Conservation (phyloP, 345 rosid species). For the Jatropha curcas region DNA sequence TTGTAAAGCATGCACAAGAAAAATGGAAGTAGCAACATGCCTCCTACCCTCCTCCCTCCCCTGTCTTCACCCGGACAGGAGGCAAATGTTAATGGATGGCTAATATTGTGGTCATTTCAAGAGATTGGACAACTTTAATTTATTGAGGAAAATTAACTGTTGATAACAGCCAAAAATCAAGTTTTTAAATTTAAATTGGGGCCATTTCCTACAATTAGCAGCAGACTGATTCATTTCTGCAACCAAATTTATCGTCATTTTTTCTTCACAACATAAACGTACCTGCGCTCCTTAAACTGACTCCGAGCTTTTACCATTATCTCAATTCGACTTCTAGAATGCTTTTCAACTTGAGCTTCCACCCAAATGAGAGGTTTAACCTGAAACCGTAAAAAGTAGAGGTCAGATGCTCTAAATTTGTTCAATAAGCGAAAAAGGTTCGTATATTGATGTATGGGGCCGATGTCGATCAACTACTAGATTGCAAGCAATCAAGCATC, state of each 20-base stretch:
- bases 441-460: background rate
- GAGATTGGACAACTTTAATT: background rate
- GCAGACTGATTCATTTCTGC: background rate
- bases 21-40: background rate
- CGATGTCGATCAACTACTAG: slow-evolving; percentile 1
- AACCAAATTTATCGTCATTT: background rate
- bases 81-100: background rate
- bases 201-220: background rate
- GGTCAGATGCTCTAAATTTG: background rate
- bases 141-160: background rate
- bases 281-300: slow-evolving; percentile 97
- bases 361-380: slow-evolving; percentile 98
- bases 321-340: slow-evolving; percentile 88
- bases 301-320: slow-evolving; percentile 87
- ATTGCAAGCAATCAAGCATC: background rate
- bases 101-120: background rate
- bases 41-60: background rate
- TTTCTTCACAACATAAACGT: background rate
- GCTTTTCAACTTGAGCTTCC: slow-evolving; percentile 91
- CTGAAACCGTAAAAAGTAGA: slow-evolving; percentile 36
- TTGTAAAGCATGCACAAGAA: too few species aligned
- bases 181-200: background rate
- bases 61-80: background rate
- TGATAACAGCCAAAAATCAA: background rate
- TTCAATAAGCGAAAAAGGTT: background rate